Evolutionary conservation across 768 basidiomycete species (phyloP).

Genomic region (Plicaturopsis crispa): DNA sequence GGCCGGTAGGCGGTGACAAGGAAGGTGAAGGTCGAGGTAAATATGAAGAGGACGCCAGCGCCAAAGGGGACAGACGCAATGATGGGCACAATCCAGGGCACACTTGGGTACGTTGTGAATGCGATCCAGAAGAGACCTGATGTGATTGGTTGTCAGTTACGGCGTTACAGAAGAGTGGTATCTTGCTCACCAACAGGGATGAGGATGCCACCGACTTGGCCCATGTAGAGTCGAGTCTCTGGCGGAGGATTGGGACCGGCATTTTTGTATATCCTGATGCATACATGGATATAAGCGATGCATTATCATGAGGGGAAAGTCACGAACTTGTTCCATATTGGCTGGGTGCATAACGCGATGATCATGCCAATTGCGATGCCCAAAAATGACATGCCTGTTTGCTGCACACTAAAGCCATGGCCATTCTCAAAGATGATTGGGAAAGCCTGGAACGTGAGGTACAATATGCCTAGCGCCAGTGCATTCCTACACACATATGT

Average conservation of each 20-base stretch:
- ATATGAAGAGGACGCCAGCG: conserved; percentile 57
- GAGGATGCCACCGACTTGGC: conserved; percentile 58
- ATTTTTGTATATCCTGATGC: conserved; percentile 23
- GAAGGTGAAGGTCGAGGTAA: conserved; percentile 61
- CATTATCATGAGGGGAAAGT: conserved; percentile 6
- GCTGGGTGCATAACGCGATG: conserved; percentile 33
- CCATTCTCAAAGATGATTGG: conserved; percentile 38
- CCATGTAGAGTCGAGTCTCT: conserved; percentile 59
- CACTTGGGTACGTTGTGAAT: conserved; percentile 41
- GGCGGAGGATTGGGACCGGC: conserved; percentile 48
- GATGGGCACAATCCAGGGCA: conserved; percentile 42
- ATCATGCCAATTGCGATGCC: conserved; percentile 48
- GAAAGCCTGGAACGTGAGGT: conserved; percentile 48
- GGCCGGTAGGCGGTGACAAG: conserved; percentile 44
- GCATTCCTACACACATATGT: too few relatives aligned
- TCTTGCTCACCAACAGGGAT: conserved; percentile 44
- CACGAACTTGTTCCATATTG: conserved; percentile 41
- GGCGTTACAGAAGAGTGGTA: conserved; percentile 38
- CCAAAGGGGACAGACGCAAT: conserved; percentile 38
- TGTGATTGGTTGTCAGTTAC: background rate
- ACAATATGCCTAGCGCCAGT: conserved; percentile 45
- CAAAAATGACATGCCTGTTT: conserved; percentile 41
- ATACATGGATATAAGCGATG: background rate
- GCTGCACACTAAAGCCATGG: conserved; percentile 40
- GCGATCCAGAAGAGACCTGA: conserved; percentile 47